Percentiles rank a stretch among this genome's conserved stretches.
Evolutionary conservation across 1,284 basidiomycete genomes (phyloP).

Genomic region (Boletellus sp.): DNA sequence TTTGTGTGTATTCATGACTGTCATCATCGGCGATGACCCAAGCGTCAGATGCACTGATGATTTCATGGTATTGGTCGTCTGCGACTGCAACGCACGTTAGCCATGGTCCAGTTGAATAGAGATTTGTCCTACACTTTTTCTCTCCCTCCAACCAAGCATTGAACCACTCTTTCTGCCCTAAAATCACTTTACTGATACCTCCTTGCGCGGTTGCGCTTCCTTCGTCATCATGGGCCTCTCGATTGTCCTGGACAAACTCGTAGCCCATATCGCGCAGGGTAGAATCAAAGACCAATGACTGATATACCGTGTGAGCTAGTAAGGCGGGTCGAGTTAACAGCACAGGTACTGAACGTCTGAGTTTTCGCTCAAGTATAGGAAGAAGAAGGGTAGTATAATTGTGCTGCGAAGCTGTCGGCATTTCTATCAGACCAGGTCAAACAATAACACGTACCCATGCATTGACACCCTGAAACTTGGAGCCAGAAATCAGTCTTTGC

Average conservation of each 20-base stretch:
- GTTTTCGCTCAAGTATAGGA: slow-evolving; percentile 67
- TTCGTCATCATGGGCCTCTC: slow-evolving; percentile 35
- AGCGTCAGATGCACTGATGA: slow-evolving; percentile 78
- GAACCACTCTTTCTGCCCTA: slow-evolving; percentile 87
- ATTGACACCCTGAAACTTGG: slow-evolving; percentile 62
- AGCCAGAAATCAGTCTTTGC: slow-evolving; percentile 64
- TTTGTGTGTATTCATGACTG: slow-evolving; percentile 47
- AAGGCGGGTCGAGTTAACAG: slow-evolving; percentile 79
- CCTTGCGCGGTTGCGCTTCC: slow-evolving; percentile 50
- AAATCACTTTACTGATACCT: slow-evolving; percentile 77
- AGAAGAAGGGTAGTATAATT: slow-evolving; percentile 76
- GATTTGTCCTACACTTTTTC: slow-evolving; percentile 65
- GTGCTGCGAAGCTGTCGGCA: slow-evolving; percentile 44
- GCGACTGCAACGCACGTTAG: slow-evolving; percentile 49
- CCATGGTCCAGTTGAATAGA: background rate
- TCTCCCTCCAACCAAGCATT: slow-evolving; percentile 87
- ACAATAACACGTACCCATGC: slow-evolving; percentile 61
- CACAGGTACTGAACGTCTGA: slow-evolving; percentile 70
- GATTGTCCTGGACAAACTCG: slow-evolving; percentile 43
- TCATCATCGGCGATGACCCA: slow-evolving; percentile 84
- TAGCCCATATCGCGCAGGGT: slow-evolving; percentile 78
- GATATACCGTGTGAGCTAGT: slow-evolving; percentile 93
- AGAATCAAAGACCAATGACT: slow-evolving; percentile 86
- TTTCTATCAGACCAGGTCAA: slow-evolving; percentile 1
- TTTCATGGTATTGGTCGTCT: slow-evolving; percentile 76